Conservation (phyloP, 192 early-diverging fungal species). For the Dispira simplex region DNA sequence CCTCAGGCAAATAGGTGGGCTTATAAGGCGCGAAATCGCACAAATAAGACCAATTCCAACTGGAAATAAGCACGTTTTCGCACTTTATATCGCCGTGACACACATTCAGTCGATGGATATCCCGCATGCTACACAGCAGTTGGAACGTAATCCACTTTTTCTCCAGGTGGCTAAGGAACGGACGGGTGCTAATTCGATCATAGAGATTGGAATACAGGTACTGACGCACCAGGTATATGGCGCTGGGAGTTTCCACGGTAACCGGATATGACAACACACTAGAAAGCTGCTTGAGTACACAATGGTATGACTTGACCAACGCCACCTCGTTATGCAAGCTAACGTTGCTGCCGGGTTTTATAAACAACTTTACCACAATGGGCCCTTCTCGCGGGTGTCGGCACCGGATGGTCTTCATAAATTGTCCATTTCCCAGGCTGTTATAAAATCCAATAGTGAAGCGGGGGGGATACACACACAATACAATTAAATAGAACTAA, state of each 20-base stretch:
- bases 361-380: slow-evolving; percentile 84
- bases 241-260: slow-evolving; percentile 77
- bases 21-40: slow-evolving; percentile 85
- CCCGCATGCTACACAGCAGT: slow-evolving; percentile 59
- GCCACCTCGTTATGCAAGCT: slow-evolving; percentile 20
- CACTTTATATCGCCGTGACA: slow-evolving; percentile 95
- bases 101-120: slow-evolving; percentile 52
- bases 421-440: slow-evolving; percentile 78
- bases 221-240: slow-evolving; percentile 80
- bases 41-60: slow-evolving; percentile 89
- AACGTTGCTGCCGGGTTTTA: slow-evolving; percentile 55
- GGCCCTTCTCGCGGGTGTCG: slow-evolving; percentile 65
- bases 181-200: slow-evolving; percentile 90
- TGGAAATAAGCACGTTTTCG: slow-evolving; percentile 87
- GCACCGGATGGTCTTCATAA: slow-evolving; percentile 85
- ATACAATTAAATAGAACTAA: too few relatives aligned
- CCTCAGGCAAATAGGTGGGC: slow-evolving; percentile 85
- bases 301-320: slow-evolving; percentile 17
- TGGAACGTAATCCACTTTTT: slow-evolving; percentile 96
- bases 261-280: slow-evolving; percentile 66
- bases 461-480: too few relatives aligned
- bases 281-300: slow-evolving; percentile 41
- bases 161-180: slow-evolving; percentile 70
- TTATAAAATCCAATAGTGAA: neutral
- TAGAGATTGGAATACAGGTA: slow-evolving; percentile 88